Base-by-base conservation (phyloP, 2,329 filamentous ascomycete genomes). In the Aphanoascus verrucosus region DNA sequence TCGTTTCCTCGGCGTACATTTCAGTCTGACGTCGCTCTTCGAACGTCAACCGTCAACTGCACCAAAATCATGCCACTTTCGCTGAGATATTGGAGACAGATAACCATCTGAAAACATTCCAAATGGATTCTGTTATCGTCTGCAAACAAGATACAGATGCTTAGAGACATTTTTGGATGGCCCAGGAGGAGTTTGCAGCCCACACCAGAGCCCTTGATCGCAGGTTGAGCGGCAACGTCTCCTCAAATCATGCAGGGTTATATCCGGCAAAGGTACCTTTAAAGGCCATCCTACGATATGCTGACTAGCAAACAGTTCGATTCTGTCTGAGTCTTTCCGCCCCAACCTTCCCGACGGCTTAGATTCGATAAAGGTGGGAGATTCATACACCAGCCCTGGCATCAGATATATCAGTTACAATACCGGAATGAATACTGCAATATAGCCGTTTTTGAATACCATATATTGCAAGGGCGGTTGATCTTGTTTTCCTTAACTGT, bases 1-100 rank as follows among this genome's bases (percentile, higher is more conserved):
- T 41, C 17, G 41, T 38, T 35, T 50, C n/a, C 32, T 40, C 53
- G 37, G 53, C 50, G 54, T 56, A 56, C 51, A 56, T 56, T 54
- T 56, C 50, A 56, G 55, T 49, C 55, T 53, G 54, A 44, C 40
- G 40, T 50, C 54, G 34, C 42, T 38, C 46, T 40, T 28, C 20
- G 46, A 53, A 53, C 51, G 35, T 53, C 51, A 48, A 43, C 51
- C 51, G 44, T 53, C 28, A 35, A 49, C 19, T 49, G 43, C 51
- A 53, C 44, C 51, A 17, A 53, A 48, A 53, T 5, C 14, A 11
- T 20, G 17, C 19, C 44, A 35, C 17, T 41, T 15, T 17, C 44
- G 35, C 32, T 23, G 37, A 41, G 8, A 37, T 17, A 19, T 23
- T 42, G 31, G n/a, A 35, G 34, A 19, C 41, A 15, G 8, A 52